phyloP scores from a whole-genome alignment of 1,284 basidiomycete species.

The Ustilago loliicola region DNA sequence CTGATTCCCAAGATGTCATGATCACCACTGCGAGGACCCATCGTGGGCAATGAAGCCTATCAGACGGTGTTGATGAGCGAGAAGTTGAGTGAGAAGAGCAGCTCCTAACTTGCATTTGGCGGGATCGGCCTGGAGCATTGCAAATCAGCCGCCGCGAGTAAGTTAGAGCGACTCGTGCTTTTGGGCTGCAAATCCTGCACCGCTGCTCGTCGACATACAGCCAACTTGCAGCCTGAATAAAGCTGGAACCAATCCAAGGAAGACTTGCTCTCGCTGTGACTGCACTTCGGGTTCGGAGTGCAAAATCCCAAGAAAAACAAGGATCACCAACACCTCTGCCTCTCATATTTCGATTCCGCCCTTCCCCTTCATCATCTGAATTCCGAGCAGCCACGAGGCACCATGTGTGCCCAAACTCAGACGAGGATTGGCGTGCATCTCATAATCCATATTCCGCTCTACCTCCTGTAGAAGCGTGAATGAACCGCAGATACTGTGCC shows the following conservation, averaged over 20 bases:
- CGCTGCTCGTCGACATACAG: not conserved
- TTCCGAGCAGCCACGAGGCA: not conserved
- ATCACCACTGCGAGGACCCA: no score
- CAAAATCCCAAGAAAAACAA: not conserved
- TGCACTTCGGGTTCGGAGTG: not conserved
- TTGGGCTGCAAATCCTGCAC: no score
- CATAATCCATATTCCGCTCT: not conserved
- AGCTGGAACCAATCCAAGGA: not conserved
- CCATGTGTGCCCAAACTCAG: not conserved
- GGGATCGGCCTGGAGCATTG: no score
- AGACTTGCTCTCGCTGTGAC: not conserved
- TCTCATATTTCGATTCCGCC: not conserved
- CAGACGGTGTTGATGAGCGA: no score
- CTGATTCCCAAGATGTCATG: no score
- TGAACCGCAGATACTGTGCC: no score
- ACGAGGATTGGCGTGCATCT: slow-evolving; percentile 3
- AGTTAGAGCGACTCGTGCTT: no score
- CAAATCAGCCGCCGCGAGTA: no score
- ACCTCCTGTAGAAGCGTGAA: not conserved
- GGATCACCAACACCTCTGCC: not conserved
- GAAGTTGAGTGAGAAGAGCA: no score
- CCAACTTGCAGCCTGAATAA: not conserved
- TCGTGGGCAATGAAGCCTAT: no score
- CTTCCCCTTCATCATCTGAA: no score
- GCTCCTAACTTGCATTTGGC: no score